A percentile compares a stretch with the other conserved stretches of the same genome.
phyloP scores from a whole-genome alignment of 352 stramenopile genomes.

The Globisporangium cederbergense region DNA sequence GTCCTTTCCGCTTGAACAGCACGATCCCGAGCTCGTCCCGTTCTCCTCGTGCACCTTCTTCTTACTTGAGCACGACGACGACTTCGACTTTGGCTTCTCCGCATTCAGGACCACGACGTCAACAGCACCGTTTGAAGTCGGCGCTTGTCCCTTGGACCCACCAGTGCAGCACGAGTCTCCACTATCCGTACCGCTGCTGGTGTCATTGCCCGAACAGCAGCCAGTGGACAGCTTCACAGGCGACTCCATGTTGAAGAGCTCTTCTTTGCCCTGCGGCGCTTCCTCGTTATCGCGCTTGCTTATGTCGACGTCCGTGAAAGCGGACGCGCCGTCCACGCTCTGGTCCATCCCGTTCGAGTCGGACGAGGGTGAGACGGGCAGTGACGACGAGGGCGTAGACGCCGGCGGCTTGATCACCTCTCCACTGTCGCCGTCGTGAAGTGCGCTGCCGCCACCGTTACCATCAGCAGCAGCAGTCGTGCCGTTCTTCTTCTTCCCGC shows the following conservation, averaged over 20 bases:
- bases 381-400: conserved; percentile 18
- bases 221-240: background rate
- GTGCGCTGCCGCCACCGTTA: background rate
- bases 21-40: conserved; percentile 1
- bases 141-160: background rate
- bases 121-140: background rate
- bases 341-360: background rate
- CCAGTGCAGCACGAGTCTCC: background rate
- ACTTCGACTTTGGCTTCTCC: background rate
- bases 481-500: conserved; percentile 1
- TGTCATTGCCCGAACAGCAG: conserved; percentile 2
- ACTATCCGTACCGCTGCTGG: background rate
- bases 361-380: conserved; percentile 21
- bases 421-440: conserved; percentile 11
- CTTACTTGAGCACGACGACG: conserved; percentile 8
- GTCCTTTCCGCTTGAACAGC: conserved; percentile 1
- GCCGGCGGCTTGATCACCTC: conserved; percentile 22
- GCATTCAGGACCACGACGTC: background rate
- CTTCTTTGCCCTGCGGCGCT: background rate
- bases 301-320: conserved; percentile 1
- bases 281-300: background rate
- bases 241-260: background rate
- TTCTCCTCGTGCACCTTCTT: background rate
- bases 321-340: too few species aligned
- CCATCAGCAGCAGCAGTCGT: too few species aligned